phyloP scores from a whole-genome alignment of 495 filamentous ascomycete genomes.

The Aspergillus heteromorphus region DNA sequence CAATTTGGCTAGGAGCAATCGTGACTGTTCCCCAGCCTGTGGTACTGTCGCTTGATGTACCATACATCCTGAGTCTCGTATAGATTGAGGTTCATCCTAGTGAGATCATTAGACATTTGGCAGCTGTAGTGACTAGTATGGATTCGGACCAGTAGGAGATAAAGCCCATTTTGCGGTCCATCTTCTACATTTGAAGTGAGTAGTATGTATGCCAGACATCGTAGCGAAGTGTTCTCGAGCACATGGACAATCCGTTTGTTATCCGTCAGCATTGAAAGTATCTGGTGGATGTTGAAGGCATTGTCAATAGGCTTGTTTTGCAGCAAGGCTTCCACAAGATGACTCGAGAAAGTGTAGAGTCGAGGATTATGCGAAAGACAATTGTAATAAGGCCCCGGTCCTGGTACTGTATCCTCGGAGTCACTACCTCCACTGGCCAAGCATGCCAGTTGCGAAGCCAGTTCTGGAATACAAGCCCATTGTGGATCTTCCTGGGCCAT shows the following conservation, averaged over 20 bases:
- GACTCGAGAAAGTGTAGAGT: conserved; percentile 3
- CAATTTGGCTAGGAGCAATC: neutral
- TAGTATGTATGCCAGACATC: conserved; percentile 7
- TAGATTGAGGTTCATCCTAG: conserved; percentile 5
- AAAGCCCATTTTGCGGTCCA: conserved; percentile 5
- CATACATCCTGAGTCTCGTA: neutral
- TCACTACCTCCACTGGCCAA: neutral
- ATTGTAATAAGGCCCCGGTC: neutral
- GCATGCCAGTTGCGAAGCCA: neutral
- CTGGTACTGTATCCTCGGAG: neutral
- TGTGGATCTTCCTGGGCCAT: neutral
- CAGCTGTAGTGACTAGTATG: neutral
- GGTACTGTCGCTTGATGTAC: neutral
- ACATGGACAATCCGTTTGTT: neutral
- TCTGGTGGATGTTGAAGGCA: neutral
- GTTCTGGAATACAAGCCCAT: neutral
- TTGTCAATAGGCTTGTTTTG: neutral
- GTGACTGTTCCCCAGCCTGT: neutral
- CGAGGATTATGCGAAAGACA: neutral
- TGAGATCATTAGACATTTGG: neutral
- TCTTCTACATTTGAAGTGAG: conserved; percentile 1
- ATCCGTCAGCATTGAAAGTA: neutral
- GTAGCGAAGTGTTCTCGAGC: conserved; percentile 4
- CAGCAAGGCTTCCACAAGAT: neutral
- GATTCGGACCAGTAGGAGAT: conserved; percentile 11